Evolutionary conservation across 768 basidiomycete species (phyloP).

Genomic region (Suillus tomentosus): DNA sequence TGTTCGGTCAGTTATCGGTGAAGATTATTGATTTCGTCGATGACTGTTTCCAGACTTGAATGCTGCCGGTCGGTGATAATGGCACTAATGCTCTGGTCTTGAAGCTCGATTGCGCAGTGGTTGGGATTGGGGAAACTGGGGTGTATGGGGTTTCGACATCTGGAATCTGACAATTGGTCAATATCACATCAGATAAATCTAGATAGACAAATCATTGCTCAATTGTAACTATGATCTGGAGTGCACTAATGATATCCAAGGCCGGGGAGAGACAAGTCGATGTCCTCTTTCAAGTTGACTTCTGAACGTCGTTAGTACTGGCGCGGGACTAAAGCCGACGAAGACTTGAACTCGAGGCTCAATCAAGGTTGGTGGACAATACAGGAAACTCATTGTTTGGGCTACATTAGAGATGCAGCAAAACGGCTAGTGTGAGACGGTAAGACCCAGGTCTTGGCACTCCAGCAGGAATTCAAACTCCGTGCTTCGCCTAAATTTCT

Average conservation of each 20-base stretch:
- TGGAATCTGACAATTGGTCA: background rate
- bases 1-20: conserved; percentile 20
- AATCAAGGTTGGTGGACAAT: too few species aligned
- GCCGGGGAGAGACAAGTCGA: background rate
- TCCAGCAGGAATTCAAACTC: too few species aligned
- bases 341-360: too few species aligned
- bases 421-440: too few species aligned
- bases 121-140: background rate
- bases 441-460: too few species aligned
- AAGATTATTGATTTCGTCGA: conserved; percentile 15
- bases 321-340: too few species aligned
- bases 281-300: background rate
- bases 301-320: background rate
- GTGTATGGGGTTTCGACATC: background rate
- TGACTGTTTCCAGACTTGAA: conserved; percentile 7
- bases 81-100: background rate
- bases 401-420: too few species aligned
- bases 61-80: background rate
- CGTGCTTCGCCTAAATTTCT: too few species aligned
- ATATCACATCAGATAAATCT: background rate
- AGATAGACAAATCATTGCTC: background rate
- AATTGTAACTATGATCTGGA: background rate
- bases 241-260: background rate
- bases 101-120: background rate
- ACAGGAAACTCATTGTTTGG: too few species aligned